These are phyloP conservation scores for Colletotrichum cereale DNA, from an alignment of 2,329 filamentous ascomycete genomes.

Conservation along the genomic window DNA sequence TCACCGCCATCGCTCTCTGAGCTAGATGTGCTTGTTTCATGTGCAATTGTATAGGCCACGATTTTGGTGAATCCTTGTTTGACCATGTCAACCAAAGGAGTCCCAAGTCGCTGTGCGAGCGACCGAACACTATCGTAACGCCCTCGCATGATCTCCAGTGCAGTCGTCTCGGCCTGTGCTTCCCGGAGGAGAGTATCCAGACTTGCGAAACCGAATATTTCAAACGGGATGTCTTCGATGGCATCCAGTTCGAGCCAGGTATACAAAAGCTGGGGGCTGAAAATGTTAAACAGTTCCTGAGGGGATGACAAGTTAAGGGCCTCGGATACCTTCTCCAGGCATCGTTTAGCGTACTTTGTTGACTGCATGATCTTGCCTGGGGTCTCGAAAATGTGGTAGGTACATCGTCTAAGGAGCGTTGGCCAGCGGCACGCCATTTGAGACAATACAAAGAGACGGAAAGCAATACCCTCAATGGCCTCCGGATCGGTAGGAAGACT, in stretches of 20 bases:
- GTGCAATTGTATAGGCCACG: constrained; percentile 86
- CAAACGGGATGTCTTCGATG: constrained; percentile 81
- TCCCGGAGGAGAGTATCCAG: constrained; percentile 77
- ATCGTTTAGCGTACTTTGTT: constrained; percentile 77
- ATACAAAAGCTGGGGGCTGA: constrained; percentile 89
- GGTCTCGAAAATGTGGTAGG: constrained; percentile 95
- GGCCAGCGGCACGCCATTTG: constrained; percentile 86
- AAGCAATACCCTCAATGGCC: constrained; percentile 84
- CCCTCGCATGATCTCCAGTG: constrained; percentile 85
- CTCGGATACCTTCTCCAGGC: constrained; percentile 74
- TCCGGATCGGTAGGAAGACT: constrained; percentile 80
- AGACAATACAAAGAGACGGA: constrained; percentile 82
- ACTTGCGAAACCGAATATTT: constrained; percentile 83
- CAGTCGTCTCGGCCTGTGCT: constrained; percentile 81
- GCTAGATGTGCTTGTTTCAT: constrained; percentile 70
- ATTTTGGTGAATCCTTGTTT: constrained; percentile 79
- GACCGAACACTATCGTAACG: constrained; percentile 73
- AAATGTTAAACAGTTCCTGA: constrained; percentile 82
- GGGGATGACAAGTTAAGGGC: constrained; percentile 75
- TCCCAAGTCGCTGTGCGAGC: constrained; percentile 69
- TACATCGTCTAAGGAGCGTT: constrained; percentile 85
- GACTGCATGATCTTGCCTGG: constrained; percentile 78
- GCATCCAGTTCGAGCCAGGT: constrained; percentile 83
- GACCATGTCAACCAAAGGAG: constrained; percentile 69
- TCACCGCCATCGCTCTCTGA: constrained; percentile 69